Conservation (phyloP, 345 rosid species). For the Hibiscus mutabilis region DNA sequence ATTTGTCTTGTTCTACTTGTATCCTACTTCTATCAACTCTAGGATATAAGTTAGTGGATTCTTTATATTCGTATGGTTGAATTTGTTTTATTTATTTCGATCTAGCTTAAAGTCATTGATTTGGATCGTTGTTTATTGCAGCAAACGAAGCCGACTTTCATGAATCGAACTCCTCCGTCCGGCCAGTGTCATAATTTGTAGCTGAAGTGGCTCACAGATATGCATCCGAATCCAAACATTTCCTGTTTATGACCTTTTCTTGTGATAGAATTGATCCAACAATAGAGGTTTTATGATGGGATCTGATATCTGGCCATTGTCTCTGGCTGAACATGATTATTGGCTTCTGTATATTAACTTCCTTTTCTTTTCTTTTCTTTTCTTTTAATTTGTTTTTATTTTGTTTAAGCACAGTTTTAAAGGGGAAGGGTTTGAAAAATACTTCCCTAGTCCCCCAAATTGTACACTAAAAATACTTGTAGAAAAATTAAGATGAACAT, state of each 20-base stretch:
- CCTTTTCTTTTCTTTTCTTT: not conserved
- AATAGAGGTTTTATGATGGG: not conserved
- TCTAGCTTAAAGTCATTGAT: not conserved
- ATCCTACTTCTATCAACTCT: not conserved
- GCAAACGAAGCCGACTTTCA: slow-evolving; percentile 7
- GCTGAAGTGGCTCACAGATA: not conserved
- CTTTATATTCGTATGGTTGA: not conserved
- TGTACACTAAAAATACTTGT: not conserved
- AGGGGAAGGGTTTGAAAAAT: not conserved
- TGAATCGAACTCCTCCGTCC: slow-evolving; percentile 9
- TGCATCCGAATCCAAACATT: not conserved
- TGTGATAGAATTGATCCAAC: not conserved
- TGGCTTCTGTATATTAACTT: slow-evolving; percentile 5
- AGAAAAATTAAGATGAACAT: no score
- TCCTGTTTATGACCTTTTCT: not conserved
- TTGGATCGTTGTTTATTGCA: not conserved
- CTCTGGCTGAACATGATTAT: not conserved
- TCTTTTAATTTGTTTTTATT: not conserved
- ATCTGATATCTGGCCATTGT: not conserved
- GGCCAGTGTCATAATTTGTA: not conserved
- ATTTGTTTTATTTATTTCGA: not conserved
- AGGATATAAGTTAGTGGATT: not conserved
- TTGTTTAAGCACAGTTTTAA: not conserved
- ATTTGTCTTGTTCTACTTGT: not conserved
- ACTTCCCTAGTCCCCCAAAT: not conserved